Conservation (phyloP, 305 asterid species). For the Fraxinus platypoda region DNA sequence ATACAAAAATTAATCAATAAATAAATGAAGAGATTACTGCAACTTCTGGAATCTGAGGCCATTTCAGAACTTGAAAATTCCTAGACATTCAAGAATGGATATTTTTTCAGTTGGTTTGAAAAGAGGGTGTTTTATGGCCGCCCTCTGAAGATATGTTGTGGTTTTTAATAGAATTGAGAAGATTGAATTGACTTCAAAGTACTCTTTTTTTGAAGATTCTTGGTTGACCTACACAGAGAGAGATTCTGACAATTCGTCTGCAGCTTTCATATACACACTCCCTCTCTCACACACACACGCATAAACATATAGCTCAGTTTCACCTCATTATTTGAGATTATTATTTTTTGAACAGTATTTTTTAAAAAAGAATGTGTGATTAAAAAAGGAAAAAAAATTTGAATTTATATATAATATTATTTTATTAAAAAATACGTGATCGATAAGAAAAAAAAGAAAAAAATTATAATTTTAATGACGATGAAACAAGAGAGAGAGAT, state of each 20-base stretch:
- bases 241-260: not conserved
- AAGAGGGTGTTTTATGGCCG: conserved; percentile 1
- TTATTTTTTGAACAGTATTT: no score
- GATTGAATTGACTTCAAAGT: conserved; percentile 22
- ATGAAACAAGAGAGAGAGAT: not conserved
- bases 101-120: conserved; percentile 1
- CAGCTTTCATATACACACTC: not conserved
- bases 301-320: not conserved
- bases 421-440: no score
- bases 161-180: conserved; percentile 18
- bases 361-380: no score
- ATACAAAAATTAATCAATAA: conserved; percentile 13
- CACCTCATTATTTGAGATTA: no score
- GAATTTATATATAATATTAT: no score
- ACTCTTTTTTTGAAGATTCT: conserved; percentile 29
- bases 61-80: conserved; percentile 14
- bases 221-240: conserved; percentile 20
- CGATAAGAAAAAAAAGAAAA: no score
- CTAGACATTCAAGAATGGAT: conserved; percentile 2
- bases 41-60: conserved; percentile 21
- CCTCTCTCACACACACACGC: not conserved
- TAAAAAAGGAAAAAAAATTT: no score
- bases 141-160: conserved; percentile 23
- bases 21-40: not conserved
- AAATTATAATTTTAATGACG: no score